Conservation (phyloP, 305 asterid species). For the Solanum hybrid region DNA sequence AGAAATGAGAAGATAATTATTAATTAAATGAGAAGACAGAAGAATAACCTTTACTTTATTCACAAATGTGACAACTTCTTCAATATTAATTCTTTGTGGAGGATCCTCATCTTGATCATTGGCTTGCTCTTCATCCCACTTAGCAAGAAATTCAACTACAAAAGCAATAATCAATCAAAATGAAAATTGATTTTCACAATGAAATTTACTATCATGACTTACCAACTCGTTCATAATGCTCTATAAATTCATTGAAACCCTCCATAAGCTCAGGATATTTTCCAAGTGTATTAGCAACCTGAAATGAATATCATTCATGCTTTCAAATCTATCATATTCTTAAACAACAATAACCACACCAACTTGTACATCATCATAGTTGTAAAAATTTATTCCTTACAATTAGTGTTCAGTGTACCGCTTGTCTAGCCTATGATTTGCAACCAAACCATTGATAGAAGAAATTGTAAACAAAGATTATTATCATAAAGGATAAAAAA, state of each 20-base stretch:
- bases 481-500: background rate
- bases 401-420: background rate
- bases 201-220: background rate
- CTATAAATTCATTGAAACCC: conserved; percentile 77
- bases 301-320: conserved; percentile 13
- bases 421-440: background rate
- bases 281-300: conserved; percentile 83
- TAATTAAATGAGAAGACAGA: background rate
- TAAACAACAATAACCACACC: background rate
- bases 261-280: conserved; percentile 93
- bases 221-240: conserved; percentile 91
- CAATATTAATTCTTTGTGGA: conserved; percentile 25
- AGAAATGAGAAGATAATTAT: background rate
- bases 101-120: background rate
- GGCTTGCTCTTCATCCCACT: conserved; percentile 40
- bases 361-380: background rate
- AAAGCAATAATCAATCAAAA: conserved; percentile 24
- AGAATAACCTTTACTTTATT: conserved; percentile 71
- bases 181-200: background rate
- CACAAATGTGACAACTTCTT: conserved; percentile 80
- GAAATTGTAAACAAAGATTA: background rate
- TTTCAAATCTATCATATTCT: background rate
- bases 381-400: background rate
- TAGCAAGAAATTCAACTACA: conserved; percentile 77
- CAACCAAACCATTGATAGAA: background rate